Evolutionary conservation across 176 grass and related monocot genomes (phyloP), one percentile per base, ranked within the genome.

Genomic region (Bothriochloa decipiens): DNA sequence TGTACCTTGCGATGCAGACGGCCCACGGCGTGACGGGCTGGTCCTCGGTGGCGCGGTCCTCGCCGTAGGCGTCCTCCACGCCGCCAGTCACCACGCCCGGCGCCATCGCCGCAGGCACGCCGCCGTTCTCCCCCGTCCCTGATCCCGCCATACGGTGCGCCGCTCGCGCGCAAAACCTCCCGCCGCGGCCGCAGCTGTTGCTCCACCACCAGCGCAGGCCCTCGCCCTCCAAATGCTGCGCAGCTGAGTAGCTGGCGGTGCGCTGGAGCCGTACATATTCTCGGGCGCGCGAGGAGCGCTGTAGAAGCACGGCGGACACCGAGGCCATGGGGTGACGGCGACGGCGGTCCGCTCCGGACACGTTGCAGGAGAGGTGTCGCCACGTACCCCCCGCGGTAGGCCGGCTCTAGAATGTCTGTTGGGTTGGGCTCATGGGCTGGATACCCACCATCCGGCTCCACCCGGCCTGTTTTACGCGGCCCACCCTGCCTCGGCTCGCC

Each of bases 11-110:
- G 47, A 94, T n/a, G 78, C 85, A 88, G 82, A 94, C 82, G 37
- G 85, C 86, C 92, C 90, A 94, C 28, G 90, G 90, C 2, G 90
- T 94, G 74, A 90, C 1, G 18, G 88, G 83, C 71, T 94, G 90
- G 63, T 90, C 92, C 78, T 88, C 85, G 14, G 64, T 91, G 53
- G 87, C 84, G 40, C 81, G 77, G 66, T 89, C 92, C 73, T 91
- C 92, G 37, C 82, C 84, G 81, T 89, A 85, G 61, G 81, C 55
- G 79, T 91, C 90, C 75, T 92, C 92, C 68, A 81, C 85, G 39
- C 87, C 88, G 36, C 88, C 84, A 6, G 71, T 86, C 29, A 76
- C 77, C 65, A 70, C 73, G 43, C 70, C 68, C 40, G 62, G 62
- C 33, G 50, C 80, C 62, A 68, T 61, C 75, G 40, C 35, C 32